Percentiles rank a stretch among this genome's conserved stretches.
Evolutionary conservation across 495 filamentous ascomycete genomes (phyloP).

Genomic region (Neurospora sp.): DNA sequence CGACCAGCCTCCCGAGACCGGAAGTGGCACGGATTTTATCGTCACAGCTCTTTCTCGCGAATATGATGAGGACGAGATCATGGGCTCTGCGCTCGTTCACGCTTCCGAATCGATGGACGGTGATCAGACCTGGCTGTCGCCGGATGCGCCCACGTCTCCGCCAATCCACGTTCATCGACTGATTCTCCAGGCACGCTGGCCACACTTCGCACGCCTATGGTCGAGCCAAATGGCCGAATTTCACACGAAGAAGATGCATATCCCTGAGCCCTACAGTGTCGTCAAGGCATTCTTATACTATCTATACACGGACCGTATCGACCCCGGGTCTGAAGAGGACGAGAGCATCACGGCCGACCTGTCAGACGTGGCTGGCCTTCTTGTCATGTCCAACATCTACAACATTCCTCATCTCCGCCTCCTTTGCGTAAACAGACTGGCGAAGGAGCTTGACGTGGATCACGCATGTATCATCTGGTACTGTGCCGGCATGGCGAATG

Average conservation of each 20-base stretch:
- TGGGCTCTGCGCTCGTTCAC: conserved; percentile 37
- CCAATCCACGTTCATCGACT: conserved; percentile 91
- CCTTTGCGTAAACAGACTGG: conserved; percentile 78
- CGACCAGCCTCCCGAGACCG: conserved; percentile 64
- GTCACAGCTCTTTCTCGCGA: conserved; percentile 68
- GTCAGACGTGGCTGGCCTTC: conserved; percentile 82
- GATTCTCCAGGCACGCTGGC: conserved; percentile 90
- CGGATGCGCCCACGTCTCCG: conserved; percentile 56
- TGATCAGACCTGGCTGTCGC: conserved; percentile 50
- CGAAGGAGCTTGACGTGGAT: conserved; percentile 82
- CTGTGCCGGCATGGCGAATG: conserved; percentile 75
- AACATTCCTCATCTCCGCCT: conserved; percentile 87
- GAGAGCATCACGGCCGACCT: conserved; percentile 54
- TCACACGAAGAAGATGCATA: conserved; percentile 93
- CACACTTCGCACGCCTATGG: conserved; percentile 86
- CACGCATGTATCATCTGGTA: conserved; percentile 96
- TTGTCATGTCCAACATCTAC: conserved; percentile 96
- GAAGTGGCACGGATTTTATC: conserved; percentile 74
- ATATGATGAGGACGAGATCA: conserved; percentile 51
- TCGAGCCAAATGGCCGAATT: conserved; percentile 92
- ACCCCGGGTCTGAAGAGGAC: conserved; percentile 35
- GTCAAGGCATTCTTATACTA: conserved; percentile 94
- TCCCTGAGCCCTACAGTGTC: conserved; percentile 89
- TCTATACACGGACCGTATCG: conserved; percentile 90
- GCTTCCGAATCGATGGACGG: conserved; percentile 24